phyloP scores from a whole-genome alignment of 345 rosid species.

The Alliaria petiolata region DNA sequence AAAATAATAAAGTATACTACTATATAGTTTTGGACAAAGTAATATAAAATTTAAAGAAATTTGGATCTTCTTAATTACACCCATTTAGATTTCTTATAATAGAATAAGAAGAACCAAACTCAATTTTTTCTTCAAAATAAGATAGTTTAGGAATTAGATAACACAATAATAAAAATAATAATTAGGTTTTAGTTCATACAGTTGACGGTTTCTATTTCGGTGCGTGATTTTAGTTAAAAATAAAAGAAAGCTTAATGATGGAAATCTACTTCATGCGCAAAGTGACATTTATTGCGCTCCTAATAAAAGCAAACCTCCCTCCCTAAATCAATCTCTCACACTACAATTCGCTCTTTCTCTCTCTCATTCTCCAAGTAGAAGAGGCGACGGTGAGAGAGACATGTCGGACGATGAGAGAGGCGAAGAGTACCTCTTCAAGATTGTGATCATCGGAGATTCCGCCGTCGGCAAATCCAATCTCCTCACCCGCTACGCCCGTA shows the following conservation, averaged over 20 bases:
- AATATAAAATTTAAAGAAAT: too few species aligned
- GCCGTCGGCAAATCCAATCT: constrained; percentile 96
- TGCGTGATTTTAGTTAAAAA: background rate
- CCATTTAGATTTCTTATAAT: too few species aligned
- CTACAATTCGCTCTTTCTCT: constrained; percentile 43
- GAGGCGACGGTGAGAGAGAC: constrained; percentile 30
- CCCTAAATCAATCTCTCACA: background rate
- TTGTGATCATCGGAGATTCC: constrained; percentile 85
- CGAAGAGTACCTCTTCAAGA: constrained; percentile 82
- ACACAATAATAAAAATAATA: too few species aligned
- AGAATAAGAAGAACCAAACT: too few species aligned
- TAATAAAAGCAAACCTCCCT: background rate
- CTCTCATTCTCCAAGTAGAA: background rate
- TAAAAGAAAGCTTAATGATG: background rate
- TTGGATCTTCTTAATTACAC: too few species aligned
- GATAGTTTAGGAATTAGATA: too few species aligned
- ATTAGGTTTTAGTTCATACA: background rate
- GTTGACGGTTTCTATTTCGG: too few species aligned
- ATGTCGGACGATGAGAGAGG: constrained; percentile 67
- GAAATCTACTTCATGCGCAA: constrained; percentile 38
- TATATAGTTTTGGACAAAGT: too few species aligned
- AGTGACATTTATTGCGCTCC: constrained; percentile 23
- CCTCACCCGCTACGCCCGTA: constrained; percentile 83
- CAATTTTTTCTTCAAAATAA: too few species aligned
- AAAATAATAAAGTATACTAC: too few species aligned